Evolutionary conservation across 306 rosid species (phyloP), one percentile per base, ranked within the genome.

Genomic region (Alnus glutinosa): DNA sequence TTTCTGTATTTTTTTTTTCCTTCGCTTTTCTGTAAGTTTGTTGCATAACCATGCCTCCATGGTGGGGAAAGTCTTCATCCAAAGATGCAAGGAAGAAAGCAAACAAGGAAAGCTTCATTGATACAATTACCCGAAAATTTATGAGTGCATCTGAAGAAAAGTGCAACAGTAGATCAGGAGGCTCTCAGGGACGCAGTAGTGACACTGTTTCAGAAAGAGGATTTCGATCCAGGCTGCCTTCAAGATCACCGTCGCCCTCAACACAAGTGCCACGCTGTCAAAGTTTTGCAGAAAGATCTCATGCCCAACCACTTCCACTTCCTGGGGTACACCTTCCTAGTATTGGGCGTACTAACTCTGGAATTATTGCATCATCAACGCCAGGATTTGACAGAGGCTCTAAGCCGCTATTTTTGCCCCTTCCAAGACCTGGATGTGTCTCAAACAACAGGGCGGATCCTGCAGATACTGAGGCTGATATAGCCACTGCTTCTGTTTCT

Each of bases 41-140:
- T 75, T 36, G 16, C 32, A 64, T 14, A 83, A 83, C 75, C 77
- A 96, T 96, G 99, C 97, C 84, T 86, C 55, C 97, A 52, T 91
- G 99, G 99, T 89, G 94, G 98, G 93, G 89, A 61, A 96, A 91
- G 85, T 87, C 89, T 7, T 91, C 97, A 23, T 95, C 99, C 78
- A 96, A 91, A 86, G 96, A 96, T 76, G 83, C 84, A 69, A 93
- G 92, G 93, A 93, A 93, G 89, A 96, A 96, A 85, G 67, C 91
- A 7, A 78, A 84, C 67, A 91, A 88, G 88, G 97, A 93, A 88
- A 86, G 98, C 86, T 88, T 95, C 62, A 83, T 93, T 34, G 97
- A 90, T 57, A 55, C 98, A 75, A 75, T 90, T 90, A 74, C 96
- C 73, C 89, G 98, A 59, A 96, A 90, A 79, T 70, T 95, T 74